These are phyloP conservation scores for Apiotrichum brassicae DNA, from an alignment of 1,284 basidiomycete genomes.

Conservation along the genomic window DNA sequence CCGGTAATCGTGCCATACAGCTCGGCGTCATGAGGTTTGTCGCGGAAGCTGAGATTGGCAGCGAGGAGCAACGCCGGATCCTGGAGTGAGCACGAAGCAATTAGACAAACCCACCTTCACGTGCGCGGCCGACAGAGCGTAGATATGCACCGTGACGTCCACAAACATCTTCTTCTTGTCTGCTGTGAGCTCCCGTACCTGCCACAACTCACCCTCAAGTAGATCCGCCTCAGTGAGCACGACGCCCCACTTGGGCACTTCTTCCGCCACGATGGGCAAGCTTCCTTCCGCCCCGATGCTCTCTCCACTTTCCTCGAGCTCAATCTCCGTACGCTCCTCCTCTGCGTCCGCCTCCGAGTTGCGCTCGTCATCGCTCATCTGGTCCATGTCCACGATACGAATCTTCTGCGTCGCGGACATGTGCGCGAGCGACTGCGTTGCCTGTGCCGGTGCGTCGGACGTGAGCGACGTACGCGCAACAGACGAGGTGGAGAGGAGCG, in stretches of 20 bases:
- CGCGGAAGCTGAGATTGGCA: conserved; percentile 20
- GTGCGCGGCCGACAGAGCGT: conserved; percentile 29
- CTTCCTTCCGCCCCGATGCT: conserved; percentile 5
- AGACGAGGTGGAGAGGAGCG: conserved; percentile 22
- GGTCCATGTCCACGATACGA: conserved; percentile 42
- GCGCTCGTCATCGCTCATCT: conserved; percentile 35
- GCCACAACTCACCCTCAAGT: conserved; percentile 31
- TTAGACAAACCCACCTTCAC: conserved; percentile 14
- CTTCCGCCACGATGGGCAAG: conserved; percentile 13
- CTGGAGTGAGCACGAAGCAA: conserved; percentile 16
- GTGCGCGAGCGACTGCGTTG: conserved; percentile 27
- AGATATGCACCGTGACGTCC: conserved; percentile 33
- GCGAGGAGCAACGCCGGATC: conserved; percentile 35
- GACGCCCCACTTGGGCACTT: conserved; percentile 33
- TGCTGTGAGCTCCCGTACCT: conserved; percentile 6
- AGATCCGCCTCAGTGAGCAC: conserved; percentile 29
- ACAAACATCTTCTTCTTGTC: conserved; percentile 38
- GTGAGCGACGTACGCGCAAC: conserved; percentile 21
- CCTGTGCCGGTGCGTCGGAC: conserved; percentile 3
- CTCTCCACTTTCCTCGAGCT: conserved; percentile 14
- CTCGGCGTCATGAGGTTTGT: conserved; percentile 21
- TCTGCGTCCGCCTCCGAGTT: conserved; percentile 31
- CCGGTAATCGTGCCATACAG: conserved; percentile 39
- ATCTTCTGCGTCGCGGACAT: conserved; percentile 28
- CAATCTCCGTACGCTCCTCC: conserved; percentile 16